Evolutionary conservation across 257 asterid species (phyloP).

Genomic region (Misopates orontium): DNA sequence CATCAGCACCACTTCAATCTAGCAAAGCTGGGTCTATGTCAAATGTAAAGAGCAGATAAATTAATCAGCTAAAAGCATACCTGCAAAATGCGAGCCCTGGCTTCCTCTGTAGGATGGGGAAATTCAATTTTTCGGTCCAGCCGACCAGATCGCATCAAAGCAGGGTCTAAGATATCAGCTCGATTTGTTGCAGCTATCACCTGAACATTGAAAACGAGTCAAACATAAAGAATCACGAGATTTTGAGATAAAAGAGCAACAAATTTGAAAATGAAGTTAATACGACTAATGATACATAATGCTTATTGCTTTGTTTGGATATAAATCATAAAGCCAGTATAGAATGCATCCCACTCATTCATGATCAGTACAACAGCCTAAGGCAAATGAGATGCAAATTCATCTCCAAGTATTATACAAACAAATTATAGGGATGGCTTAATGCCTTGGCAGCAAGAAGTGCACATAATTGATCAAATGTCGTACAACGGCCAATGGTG

Average conservation of each 20-base stretch:
- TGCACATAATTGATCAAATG: too few species aligned
- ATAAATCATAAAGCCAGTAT: background rate
- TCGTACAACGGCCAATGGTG: too few species aligned
- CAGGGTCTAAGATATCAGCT: constrained; percentile 96
- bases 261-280: background rate
- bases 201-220: constrained; percentile 37
- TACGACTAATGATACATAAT: background rate
- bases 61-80: constrained; percentile 27
- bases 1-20: constrained; percentile 14
- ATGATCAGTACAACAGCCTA: background rate
- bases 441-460: too few species aligned
- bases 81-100: constrained; percentile 84
- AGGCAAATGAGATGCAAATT: background rate
- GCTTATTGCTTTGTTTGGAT: background rate
- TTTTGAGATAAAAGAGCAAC: background rate
- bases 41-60: background rate
- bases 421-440: too few species aligned
- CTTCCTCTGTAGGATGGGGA: constrained; percentile 95
- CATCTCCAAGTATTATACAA: background rate
- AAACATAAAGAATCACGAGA: too few species aligned
- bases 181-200: constrained; percentile 96
- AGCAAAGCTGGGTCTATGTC: background rate
- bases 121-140: constrained; percentile 97
- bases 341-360: background rate
- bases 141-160: constrained; percentile 91